Base-by-base conservation (phyloP, 305 asterid species). In the Rubia peregrina region DNA sequence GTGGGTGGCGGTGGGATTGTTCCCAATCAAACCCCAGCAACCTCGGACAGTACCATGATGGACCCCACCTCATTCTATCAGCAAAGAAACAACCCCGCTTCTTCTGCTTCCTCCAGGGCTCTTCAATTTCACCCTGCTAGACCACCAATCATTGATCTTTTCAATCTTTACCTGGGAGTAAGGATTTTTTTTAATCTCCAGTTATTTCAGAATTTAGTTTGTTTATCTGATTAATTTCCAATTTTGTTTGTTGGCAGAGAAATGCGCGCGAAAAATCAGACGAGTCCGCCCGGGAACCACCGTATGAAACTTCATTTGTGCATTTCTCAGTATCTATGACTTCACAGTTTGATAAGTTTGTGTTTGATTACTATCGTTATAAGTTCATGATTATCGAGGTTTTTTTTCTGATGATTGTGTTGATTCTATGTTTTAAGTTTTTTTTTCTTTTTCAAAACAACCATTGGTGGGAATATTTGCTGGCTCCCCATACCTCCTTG, bases 121-220 rank as follows among this genome's bases (percentile, higher is more conserved):
- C 88, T 81, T 72, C 94, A 86, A n/a, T 86, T 84, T 80, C 96
- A 93, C 76, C 99, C 98, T 9, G 94, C 98, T 68, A 85, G 93
- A 6, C 85, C 87, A 51, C 84, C 90, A 61, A 82, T 94, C 59
- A 62, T 88, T 69, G 98, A 94, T 76, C 93, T 94, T 77, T 89
- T 94, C 84, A 85, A 85, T 77, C 87, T 85, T 40, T 94, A 89
- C 81, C 78, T 91, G 61, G 98, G 99, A 71, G 89, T 89, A 79
- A 76, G n/a, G n/a, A n/a, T n/a, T n/a, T n/a, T n/a, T 17, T 40
- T 2, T 13, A 30, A 30, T 30, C 33, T 30, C 33, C 33, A 30
- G 33, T 30, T 30, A 30, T 41, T 51, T 7, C 57, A 51, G 22
- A 8, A 2, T 3, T 17, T 14, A 64, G 22, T 59, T 21, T 61